These are phyloP conservation scores for Rugonectria rugulosa DNA, from an alignment of 2,329 filamentous ascomycete genomes.

Conservation along the genomic window DNA sequence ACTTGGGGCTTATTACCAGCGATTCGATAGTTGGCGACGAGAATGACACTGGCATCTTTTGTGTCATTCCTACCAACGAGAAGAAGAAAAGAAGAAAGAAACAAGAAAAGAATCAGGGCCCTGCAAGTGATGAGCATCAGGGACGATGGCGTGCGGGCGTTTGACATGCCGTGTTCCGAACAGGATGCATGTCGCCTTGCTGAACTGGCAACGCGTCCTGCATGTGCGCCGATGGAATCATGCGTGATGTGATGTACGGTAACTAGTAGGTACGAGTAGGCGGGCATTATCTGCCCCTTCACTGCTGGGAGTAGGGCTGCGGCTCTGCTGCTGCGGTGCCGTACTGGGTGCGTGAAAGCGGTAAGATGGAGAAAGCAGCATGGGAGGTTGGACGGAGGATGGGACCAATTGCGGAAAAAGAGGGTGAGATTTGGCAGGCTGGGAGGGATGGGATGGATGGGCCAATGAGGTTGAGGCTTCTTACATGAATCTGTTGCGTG, in stretches of 20 bases:
- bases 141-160: background rate
- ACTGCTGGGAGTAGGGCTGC: background rate
- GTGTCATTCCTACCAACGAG: too few relatives aligned
- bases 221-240: background rate
- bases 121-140: background rate
- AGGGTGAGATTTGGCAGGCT: background rate
- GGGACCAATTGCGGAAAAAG: background rate
- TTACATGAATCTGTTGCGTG: too few relatives aligned
- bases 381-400: background rate
- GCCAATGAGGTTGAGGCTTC: background rate
- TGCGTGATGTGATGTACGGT: background rate
- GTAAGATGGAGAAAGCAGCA: background rate
- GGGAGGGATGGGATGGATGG: background rate
- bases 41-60: too few relatives aligned
- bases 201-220: background rate
- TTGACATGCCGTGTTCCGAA: background rate
- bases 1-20: background rate
- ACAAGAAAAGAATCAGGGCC: background rate
- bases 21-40: background rate
- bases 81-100: too few relatives aligned
- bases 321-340: conserved; percentile 5
- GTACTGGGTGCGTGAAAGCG: background rate
- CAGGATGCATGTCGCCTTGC: background rate
- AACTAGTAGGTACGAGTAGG: background rate
- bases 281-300: background rate